Percentiles rank a stretch among this genome's conserved stretches.
Evolutionary conservation across 139 green algal genomes (phyloP).

Genomic region (Deuterostichococcus epilithicus): DNA sequence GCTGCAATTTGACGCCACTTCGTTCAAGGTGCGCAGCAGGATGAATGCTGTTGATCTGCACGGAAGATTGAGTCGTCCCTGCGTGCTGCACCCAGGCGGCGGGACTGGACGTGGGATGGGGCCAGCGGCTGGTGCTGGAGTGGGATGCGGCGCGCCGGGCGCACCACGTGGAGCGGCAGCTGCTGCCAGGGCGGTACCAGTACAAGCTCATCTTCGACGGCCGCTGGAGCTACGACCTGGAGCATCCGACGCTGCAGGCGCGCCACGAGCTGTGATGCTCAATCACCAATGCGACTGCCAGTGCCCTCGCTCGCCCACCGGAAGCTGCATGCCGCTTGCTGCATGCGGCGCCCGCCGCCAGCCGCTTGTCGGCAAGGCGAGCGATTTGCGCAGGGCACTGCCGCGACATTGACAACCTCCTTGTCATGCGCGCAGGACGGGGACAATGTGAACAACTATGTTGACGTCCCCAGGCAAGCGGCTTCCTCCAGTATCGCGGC

Average conservation of each 20-base stretch:
- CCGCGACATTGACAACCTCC: neutral
- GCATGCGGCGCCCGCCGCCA: too few species aligned
- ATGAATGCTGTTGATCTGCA: too few species aligned
- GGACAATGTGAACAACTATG: slow-evolving; percentile 73
- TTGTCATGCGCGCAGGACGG: slow-evolving; percentile 48
- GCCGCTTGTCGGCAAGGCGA: too few species aligned
- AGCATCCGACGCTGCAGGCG: slow-evolving; percentile 57
- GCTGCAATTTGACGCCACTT: too few species aligned
- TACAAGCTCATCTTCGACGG: slow-evolving; percentile 95
- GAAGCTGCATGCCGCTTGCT: neutral
- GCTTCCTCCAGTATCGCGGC: too few species aligned
- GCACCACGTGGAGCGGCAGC: slow-evolving; percentile 24
- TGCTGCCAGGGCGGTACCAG: slow-evolving; percentile 61
- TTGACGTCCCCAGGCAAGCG: too few species aligned
- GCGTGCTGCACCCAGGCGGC: too few species aligned
- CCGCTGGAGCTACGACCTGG: slow-evolving; percentile 70
- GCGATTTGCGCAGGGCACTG: neutral
- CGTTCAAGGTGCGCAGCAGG: too few species aligned
- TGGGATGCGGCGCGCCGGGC: slow-evolving; percentile 22
- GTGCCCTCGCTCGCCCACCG: neutral
- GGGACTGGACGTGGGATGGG: slow-evolving; percentile 94
- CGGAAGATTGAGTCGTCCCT: too few species aligned
- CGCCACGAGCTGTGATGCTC: neutral
- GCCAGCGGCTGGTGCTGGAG: slow-evolving; percentile 54
- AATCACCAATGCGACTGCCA: neutral